Base-by-base conservation (phyloP, 2,329 filamentous ascomycete species). In the Verruconis gallopava region DNA sequence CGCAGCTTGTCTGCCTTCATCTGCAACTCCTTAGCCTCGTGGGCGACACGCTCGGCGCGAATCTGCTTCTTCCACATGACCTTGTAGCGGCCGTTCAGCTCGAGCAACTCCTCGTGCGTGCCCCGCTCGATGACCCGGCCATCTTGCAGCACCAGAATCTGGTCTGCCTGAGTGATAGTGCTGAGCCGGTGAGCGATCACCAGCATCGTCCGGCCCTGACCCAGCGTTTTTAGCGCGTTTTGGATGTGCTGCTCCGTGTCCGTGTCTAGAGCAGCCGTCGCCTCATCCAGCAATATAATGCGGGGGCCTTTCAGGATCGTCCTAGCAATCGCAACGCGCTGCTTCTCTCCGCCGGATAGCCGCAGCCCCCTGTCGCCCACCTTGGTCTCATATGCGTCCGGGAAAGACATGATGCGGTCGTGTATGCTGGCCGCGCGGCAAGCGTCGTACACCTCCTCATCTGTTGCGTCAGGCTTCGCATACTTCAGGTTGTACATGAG, bases 401-500 rank as follows among this genome's bases (percentile, higher is more conserved):
- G 85, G 63, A 94, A 94, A 2, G 75, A 74, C 62, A 93, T 67
- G 51, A 94, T 94, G 55, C 86, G 86, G 49, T 95, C 86, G 55
- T 95, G 88, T 44, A 94, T 94, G 53, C 83, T 89, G 14, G 88
- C 86, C 18, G 85, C 85, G 47, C 75, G 73, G 59, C 86, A 94
- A 11, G 88, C 88, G 35, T 75, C 76, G 53, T 77, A 82, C 2
- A 94, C 78, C 20, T 94, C 78, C 50, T 89, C 81, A 45, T 93
- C 79, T 0, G 81, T 82, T 9, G 81, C 85, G 20, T 72, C 61
- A 34, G 84, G 83, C 49, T 89, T 89, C 46, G 88, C 86, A 56
- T 95, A 94, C 57, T 79, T 81, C 47, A 95, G 68, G 56, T 95
- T 95, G 65, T 93, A 94, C 85, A 94, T 91, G 48, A 95, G 66